These are phyloP conservation scores for Gloeostereum incarnatum DNA, from an alignment of 768 basidiomycete genomes.

Conservation along the genomic window DNA sequence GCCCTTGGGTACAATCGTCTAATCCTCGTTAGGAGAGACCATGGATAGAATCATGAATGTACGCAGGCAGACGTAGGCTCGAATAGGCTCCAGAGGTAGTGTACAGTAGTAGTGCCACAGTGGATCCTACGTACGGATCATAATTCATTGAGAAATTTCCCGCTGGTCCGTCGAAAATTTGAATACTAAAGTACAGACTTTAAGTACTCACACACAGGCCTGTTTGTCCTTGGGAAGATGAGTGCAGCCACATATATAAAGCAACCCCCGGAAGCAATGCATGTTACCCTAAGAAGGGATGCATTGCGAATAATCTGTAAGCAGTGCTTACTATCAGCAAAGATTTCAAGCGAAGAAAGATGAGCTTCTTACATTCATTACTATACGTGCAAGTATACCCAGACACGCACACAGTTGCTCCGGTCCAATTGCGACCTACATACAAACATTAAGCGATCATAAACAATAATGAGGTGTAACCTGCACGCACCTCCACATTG, in stretches of 20 bases:
- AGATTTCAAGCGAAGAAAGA: no score
- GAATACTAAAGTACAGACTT: no score
- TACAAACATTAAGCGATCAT: background rate
- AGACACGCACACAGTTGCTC: constrained; percentile 9
- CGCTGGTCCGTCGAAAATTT: no score
- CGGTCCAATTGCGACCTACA: constrained; percentile 11
- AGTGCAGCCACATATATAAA: background rate
- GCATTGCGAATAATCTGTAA: constrained; percentile 17
- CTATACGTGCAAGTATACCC: constrained; percentile 13
- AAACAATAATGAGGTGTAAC: background rate
- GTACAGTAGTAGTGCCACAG: no score
- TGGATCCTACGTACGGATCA: background rate
- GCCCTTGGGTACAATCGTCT: no score
- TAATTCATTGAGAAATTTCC: no score
- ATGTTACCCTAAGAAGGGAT: constrained; percentile 11
- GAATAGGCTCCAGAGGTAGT: no score
- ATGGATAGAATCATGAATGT: no score
- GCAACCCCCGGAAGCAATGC: background rate
- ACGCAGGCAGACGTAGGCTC: no score
- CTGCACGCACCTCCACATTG: constrained; percentile 17
- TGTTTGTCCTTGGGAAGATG: no score
- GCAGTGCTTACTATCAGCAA: background rate
- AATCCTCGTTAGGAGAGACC: no score
- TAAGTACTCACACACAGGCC: no score
- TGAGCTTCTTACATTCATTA: constrained; percentile 16